Base-by-base conservation (phyloP, 2,329 filamentous ascomycete species). In the Mycosphaerella arachidis region DNA sequence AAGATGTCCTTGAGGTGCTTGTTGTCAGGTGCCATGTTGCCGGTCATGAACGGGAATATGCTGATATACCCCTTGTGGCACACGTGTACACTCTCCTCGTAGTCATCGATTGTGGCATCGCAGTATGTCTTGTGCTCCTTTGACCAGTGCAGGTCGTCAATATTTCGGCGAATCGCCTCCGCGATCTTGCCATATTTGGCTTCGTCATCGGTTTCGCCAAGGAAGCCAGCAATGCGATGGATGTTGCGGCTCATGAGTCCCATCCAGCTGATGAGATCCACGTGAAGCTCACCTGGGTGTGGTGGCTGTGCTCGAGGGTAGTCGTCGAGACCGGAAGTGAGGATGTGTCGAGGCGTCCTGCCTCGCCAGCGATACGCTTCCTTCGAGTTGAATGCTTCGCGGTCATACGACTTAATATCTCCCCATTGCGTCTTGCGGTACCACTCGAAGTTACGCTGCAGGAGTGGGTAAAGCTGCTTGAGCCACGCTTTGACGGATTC, bases 31-130 rank as follows among this genome's bases (percentile, higher is more conserved):
- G 85, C 83, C 58, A 97, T 72, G 61, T 97, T 81, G 8, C 93
- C 93, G 2, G 91, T 85, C 66, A 97, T 77, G 81, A 97, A 96
- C 1, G 94, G 94, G 75, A 96, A 94, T 30, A 99, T 81, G 24
- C 91, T 94, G 67, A 97, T 86, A 72, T 99, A 99, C 20, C 94
- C 94, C 76, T 96, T 96, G 79, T 97, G 94, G 78, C 94, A 99
- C 46, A 97, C 91, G 20, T 94, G 87, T 37, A 82, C 76, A 70
- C 91, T 87, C 77, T 99, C 94, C 75, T 99, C 94, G 72, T 90
- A 99, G 62, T 92, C 92, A 69, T 99, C 93, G 61, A 99, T 89
- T 0, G 91, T 97, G 1, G 92, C 91, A 73, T 99, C 94, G 73
- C 94, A 99, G 79, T 92, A 99, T 63, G 89, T 90, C 58, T 90